Conservation (phyloP, 2,329 filamentous ascomycete species). For the Aureobasidium sp. region DNA sequence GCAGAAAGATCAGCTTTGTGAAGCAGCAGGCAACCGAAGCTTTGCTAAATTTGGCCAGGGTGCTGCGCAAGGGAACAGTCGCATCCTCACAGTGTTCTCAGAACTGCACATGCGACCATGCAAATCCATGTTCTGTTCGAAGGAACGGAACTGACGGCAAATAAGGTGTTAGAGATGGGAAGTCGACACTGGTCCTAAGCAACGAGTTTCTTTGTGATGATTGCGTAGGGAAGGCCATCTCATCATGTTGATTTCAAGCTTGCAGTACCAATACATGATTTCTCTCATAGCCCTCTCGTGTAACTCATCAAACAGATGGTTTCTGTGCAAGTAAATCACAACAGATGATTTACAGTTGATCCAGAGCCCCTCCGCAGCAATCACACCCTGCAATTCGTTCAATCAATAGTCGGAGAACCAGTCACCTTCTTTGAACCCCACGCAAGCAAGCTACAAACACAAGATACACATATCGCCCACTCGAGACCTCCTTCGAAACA, state of each 20-base stretch:
- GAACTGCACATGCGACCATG: not conserved
- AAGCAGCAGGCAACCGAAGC: not conserved
- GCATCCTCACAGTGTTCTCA: not conserved
- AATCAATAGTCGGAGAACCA: constrained; percentile 30
- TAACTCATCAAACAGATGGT: not conserved
- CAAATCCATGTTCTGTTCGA: not conserved
- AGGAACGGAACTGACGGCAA: not conserved
- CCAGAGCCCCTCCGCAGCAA: constrained; percentile 23
- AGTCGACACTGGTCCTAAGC: not conserved
- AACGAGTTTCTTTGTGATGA: not conserved
- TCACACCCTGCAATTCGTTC: constrained; percentile 19
- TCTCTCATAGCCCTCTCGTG: not conserved
- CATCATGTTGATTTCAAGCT: not conserved
- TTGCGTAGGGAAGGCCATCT: not conserved
- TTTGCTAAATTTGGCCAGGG: not conserved
- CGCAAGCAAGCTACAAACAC: constrained; percentile 29
- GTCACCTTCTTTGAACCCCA: constrained; percentile 44
- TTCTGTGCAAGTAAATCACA: constrained; percentile 17
- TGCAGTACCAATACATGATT: not conserved
- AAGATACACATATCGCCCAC: not conserved
- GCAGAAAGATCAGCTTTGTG: not conserved
- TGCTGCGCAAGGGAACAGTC: not conserved
- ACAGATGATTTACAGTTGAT: constrained; percentile 21
- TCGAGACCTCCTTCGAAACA: not conserved
- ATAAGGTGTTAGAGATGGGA: not conserved